Evolutionary conservation across 208 protist genomes (phyloP), one percentile per base, ranked within the genome.

Genomic region (Crithidia fasciculata): DNA sequence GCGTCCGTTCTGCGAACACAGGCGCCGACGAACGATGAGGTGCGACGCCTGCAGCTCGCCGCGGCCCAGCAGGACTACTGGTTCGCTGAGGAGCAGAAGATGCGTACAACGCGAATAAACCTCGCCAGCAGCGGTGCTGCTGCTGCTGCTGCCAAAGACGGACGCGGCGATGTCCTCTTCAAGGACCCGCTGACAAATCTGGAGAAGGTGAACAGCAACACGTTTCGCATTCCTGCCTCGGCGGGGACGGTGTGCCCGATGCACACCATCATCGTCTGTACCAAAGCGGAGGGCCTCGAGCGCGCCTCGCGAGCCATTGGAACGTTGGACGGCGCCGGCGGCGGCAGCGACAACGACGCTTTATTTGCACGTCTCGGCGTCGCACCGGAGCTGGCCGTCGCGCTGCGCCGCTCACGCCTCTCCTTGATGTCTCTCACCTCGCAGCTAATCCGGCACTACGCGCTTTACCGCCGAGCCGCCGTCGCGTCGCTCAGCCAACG

Each of bases 391-490:
- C 8, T 94, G 60, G 79, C 64, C 15, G 62, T 73, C 2, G 69
- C 77, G n/a, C 44, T 90, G 74, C 75, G 73, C 9, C 66, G 74
- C 39, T 81, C 79, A 7, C 65, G 78, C 19, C 74, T 86, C 45
- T 76, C 87, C 9, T 71, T 96, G 12, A 65, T 88, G n/a, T 47
- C 82, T 5, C 59, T 96, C n/a, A 80, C 92, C 4, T 68, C 84
- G n/a, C 89, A 96, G 56, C 66, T 92, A 9, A 53, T 96, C 12
- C 89, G 91, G 5, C 84, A 90, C 67, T 83, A 92, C 61, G 91
- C 91, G 10, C 83, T 94, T 41, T 65, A 78, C 63, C 85, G 78
- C 55, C 75, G 86, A 36, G 86, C 87, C 68, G 86, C 80, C 4
- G 75, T 94, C 10, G 88, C 81, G 1, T 82, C 81, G 43, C 65